phyloP scores from a whole-genome alignment of 1,139 yeast species.

The Scheffersomyces insectosa region DNA sequence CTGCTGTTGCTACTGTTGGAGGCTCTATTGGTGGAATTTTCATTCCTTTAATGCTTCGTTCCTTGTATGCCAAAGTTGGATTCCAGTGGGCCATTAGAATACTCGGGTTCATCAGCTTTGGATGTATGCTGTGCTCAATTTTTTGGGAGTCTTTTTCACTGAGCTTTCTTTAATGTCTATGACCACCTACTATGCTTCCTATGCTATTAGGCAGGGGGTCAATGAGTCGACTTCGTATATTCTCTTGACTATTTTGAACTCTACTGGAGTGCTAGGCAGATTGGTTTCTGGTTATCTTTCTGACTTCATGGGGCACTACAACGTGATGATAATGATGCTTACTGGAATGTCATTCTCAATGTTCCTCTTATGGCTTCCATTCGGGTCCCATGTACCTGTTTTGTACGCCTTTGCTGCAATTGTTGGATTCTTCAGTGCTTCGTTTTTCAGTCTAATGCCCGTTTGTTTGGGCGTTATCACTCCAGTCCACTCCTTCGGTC shows the following conservation, averaged over 20 bases:
- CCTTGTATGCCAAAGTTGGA: slow-evolving; percentile 30
- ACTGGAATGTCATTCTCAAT: slow-evolving; percentile 31
- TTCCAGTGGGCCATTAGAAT: slow-evolving; percentile 38
- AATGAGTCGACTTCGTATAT: slow-evolving; percentile 36
- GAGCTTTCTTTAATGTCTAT: slow-evolving; percentile 58
- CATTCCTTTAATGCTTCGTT: slow-evolving; percentile 35
- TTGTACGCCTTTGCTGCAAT: slow-evolving; percentile 37
- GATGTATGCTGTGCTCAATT: slow-evolving; percentile 25
- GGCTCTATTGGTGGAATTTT: slow-evolving; percentile 42
- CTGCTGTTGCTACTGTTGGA: slow-evolving; percentile 40
- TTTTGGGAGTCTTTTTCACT: slow-evolving; percentile 42
- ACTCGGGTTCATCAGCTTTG: slow-evolving; percentile 33
- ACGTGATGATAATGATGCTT: slow-evolving; percentile 40
- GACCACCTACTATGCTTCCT: slow-evolving; percentile 45
- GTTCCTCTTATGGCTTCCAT: slow-evolving; percentile 40
- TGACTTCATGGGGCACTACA: slow-evolving; percentile 40
- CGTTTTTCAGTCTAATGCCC: slow-evolving; percentile 39
- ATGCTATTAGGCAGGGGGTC: slow-evolving; percentile 43
- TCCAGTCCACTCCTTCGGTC: slow-evolving; percentile 41
- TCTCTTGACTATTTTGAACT: slow-evolving; percentile 41
- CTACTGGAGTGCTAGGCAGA: slow-evolving; percentile 41
- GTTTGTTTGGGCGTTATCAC: slow-evolving; percentile 42
- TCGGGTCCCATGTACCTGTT: slow-evolving; percentile 31
- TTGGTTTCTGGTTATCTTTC: slow-evolving; percentile 40
- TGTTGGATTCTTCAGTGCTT: slow-evolving; percentile 33